These are phyloP conservation scores for Trichophaea hybrida DNA, from an alignment of 2,329 filamentous ascomycete genomes.

Conservation along the genomic window DNA sequence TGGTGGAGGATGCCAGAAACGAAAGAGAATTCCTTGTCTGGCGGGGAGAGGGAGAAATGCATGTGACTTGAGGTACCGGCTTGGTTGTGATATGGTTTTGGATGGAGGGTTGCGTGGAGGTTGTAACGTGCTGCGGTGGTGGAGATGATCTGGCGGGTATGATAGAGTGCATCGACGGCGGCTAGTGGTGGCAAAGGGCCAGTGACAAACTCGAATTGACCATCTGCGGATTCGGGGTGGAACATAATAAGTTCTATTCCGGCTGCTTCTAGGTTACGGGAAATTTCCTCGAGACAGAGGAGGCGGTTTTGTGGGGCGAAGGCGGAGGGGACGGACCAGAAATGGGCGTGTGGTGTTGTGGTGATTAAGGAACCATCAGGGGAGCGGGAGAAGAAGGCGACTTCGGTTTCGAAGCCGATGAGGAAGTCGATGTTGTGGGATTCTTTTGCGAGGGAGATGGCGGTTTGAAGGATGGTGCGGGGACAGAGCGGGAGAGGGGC, in stretches of 20 bases:
- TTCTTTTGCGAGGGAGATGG: constrained; percentile 39
- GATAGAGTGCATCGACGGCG: constrained; percentile 58
- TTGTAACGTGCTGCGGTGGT: constrained; percentile 48
- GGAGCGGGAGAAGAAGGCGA: constrained; percentile 50
- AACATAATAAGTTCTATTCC: constrained; percentile 57
- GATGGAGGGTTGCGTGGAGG: constrained; percentile 57
- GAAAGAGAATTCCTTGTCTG: constrained; percentile 46
- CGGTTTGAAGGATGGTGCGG: constrained; percentile 44
- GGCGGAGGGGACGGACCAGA: constrained; percentile 53
- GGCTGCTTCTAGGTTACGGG: constrained; percentile 43
- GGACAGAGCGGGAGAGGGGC: constrained; percentile 43
- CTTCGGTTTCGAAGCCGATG: constrained; percentile 70
- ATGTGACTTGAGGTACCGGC: constrained; percentile 49
- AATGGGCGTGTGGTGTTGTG: constrained; percentile 43
- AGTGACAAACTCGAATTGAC: constrained; percentile 66
- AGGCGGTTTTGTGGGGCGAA: constrained; percentile 42
- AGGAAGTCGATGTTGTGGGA: constrained; percentile 39
- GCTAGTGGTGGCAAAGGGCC: constrained; percentile 47
- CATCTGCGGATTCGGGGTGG: constrained; percentile 57
- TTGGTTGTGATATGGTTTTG: constrained; percentile 37
- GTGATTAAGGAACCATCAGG: neutral
- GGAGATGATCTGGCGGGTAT: constrained; percentile 54
- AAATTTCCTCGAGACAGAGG: constrained; percentile 51
- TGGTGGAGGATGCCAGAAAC: constrained; percentile 57
- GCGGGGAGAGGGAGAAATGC: constrained; percentile 34